Evolutionary conservation across 1,284 basidiomycete species (phyloP).

Genomic region (Leccinum angustisporum): DNA sequence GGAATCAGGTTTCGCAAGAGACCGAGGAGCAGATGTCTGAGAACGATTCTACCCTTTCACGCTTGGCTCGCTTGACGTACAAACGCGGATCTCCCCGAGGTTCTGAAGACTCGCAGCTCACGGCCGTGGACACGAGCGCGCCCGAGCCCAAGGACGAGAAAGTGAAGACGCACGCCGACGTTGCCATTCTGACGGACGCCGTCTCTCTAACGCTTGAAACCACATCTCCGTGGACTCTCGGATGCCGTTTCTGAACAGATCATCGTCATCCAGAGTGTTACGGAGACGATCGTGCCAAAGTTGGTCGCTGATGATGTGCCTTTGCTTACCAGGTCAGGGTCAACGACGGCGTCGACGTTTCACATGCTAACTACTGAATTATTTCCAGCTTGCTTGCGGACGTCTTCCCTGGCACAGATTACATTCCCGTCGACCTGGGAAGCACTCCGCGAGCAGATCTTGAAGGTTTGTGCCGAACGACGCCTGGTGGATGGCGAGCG

Average conservation of each 20-base stretch:
- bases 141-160: conserved; percentile 21
- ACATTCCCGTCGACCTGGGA: conserved; percentile 86
- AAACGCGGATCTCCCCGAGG: conserved; percentile 38
- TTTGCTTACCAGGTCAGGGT: conserved; percentile 78
- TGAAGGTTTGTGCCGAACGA: conserved; percentile 84
- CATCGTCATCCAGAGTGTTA: conserved; percentile 98
- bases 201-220: conserved; percentile 22
- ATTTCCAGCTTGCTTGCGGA: conserved; percentile 81
- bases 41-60: conserved; percentile 23
- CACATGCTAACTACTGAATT: conserved; percentile 9
- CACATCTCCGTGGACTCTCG: conserved; percentile 45
- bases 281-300: conserved; percentile 98
- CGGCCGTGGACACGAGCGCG: conserved; percentile 38
- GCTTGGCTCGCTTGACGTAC: conserved; percentile 34
- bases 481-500: conserved; percentile 84
- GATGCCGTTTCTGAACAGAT: conserved; percentile 86
- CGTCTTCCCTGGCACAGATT: conserved; percentile 96
- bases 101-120: conserved; percentile 57
- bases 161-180: conserved; percentile 15
- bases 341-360: neutral
- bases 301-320: conserved; percentile 97
- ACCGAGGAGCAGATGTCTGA: conserved; percentile 41
- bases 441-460: conserved; percentile 80
- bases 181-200: conserved; percentile 8
- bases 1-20: conserved; percentile 43